Evolutionary conservation across 1,284 basidiomycete species (phyloP), one percentile per base, ranked within the genome.

Genomic region (Amylostereum areolatum): DNA sequence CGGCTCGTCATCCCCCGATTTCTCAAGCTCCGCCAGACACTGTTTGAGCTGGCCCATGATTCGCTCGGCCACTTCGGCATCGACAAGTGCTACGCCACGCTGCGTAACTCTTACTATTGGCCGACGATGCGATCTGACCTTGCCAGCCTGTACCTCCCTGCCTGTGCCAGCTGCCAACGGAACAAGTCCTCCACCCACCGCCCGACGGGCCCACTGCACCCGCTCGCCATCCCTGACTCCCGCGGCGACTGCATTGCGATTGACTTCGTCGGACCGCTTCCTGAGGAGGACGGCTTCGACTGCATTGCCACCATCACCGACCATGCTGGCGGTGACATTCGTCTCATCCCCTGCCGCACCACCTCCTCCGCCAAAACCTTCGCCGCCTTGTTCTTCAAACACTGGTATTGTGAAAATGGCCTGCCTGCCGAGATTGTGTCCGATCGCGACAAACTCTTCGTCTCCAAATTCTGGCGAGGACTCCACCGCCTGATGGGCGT

Each of bases 181-280:
- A 40, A 33, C n/a, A 47, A 47, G 36, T 10, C 18, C 12, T 8
- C 12, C n/a, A 40, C 10, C 8, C 12, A 37, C 34, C 37, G 40
- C 25, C 34, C 29, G 33, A 10, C 10, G 25, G 46, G 46, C 34
- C 25, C 29, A 27, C 36, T 47, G n/a, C 46, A 47, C 29, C 25
- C 12, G 34, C 35, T 47, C 11, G 34, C 46, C 12, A 37, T 47
- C 25, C 46, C 46, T 5, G 8, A 31, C 5, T n/a, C 12, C 10
- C 46, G 34, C 5, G 37, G 46, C 34, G 27, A n/a, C 18, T 47
- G 34, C 27, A 66, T 76, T 3, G 66, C 66, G 0, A 65, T 77
- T 8, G 73, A 77, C 47, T 75, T 75, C 48, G 64, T 77, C 0
- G 70, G 72, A 3, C 70, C 68, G 0, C 52, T 77, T 0, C 72